Percentiles rank a stretch among this genome's conserved stretches.
Conservation (phyloP, 306 rosid genomes). For the Cicer judaicum region DNA sequence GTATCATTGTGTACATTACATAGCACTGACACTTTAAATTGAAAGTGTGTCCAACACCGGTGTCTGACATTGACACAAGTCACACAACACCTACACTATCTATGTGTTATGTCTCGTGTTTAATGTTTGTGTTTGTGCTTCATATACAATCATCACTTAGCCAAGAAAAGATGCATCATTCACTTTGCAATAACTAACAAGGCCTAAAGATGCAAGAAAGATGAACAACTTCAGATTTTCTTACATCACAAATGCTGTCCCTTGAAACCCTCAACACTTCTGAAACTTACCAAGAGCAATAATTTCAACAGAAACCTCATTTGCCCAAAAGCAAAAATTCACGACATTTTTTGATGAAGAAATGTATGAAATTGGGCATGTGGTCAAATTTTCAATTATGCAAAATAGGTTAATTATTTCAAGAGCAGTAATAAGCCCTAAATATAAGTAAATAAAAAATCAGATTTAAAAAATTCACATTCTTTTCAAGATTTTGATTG, state of each 20-base stretch:
- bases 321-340: conserved; percentile 3
- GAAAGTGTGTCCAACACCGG: too few species aligned
- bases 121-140: background rate
- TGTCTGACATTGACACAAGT: too few species aligned
- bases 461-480: background rate
- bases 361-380: background rate
- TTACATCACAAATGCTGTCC: background rate
- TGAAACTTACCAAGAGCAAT: conserved; percentile 2
- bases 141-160: background rate
- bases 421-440: conserved; percentile 2
- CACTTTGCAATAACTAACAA: background rate
- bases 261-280: background rate
- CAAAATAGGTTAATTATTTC: conserved; percentile 20
- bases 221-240: background rate
- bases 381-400: conserved; percentile 27
- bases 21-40: background rate
- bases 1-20: background rate
- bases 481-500: too few species aligned
- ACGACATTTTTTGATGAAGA: background rate
- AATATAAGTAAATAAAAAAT: background rate
- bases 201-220: background rate
- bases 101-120: too few species aligned
- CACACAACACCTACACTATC: too few species aligned
- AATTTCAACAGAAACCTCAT: background rate
- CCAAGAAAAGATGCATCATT: background rate